Evolutionary conservation across 768 basidiomycete species (phyloP).

Genomic region (Psilocybe azurescens): DNA sequence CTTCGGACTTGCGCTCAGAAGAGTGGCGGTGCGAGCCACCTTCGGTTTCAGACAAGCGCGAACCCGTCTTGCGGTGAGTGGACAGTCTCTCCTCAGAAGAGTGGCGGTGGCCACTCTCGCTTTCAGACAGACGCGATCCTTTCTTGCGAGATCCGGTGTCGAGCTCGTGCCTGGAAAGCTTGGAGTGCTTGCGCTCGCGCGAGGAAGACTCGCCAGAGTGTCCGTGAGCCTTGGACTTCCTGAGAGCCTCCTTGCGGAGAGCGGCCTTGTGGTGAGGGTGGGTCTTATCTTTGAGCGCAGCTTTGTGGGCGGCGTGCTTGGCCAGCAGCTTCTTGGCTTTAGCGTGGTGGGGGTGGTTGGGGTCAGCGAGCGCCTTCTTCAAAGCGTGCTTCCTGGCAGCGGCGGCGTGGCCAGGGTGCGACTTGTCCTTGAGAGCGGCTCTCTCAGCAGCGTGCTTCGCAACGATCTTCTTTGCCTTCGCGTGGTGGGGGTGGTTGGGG

Average conservation of each 20-base stretch:
- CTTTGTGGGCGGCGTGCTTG: constrained; percentile 7
- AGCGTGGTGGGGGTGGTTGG: constrained; percentile 15
- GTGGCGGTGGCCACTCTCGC: neutral
- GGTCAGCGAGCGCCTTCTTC: constrained; percentile 21
- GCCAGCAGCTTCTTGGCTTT: constrained; percentile 6
- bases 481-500: constrained; percentile 19
- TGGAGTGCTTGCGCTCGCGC: constrained; percentile 1
- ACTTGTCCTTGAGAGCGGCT: constrained; percentile 13
- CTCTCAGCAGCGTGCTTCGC: constrained; percentile 9
- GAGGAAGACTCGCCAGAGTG: neutral
- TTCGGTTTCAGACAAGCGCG: neutral
- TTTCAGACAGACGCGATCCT: no score
- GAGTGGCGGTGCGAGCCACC: neutral
- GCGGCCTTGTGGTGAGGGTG: constrained; percentile 10
- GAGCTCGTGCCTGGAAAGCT: neutral
- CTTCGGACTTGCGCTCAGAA: neutral
- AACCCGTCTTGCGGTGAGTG: neutral
- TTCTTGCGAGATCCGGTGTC: neutral
- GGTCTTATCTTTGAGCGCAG: constrained; percentile 5
- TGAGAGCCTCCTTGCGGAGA: constrained; percentile 5
- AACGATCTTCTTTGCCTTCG: constrained; percentile 8
- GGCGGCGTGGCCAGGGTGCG: constrained; percentile 7
- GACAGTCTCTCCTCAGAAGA: neutral
- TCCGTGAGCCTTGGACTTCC: neutral
- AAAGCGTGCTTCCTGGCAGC: constrained; percentile 6